A percentile compares a stretch with the other conserved stretches of the same genome.
These are phyloP conservation scores for Tricholoma bakamatsutake DNA, from an alignment of 768 basidiomycete species.

Conservation along the genomic window DNA sequence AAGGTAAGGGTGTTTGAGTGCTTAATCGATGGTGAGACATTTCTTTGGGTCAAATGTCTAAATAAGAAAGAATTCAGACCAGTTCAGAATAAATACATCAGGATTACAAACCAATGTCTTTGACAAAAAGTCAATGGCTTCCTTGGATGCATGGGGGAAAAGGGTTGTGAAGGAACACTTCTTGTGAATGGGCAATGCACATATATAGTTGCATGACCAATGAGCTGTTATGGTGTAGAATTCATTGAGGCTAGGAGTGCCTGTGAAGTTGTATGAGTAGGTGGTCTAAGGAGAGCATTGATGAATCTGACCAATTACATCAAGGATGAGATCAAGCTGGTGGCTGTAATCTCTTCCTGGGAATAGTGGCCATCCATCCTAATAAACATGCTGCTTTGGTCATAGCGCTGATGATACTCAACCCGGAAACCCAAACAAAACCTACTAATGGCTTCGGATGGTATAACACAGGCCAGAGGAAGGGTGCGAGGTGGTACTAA, in stretches of 20 bases:
- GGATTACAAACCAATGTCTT: slow-evolving; percentile 61
- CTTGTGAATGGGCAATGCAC: slow-evolving; percentile 91
- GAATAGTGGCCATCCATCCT: slow-evolving; percentile 87
- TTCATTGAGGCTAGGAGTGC: slow-evolving; percentile 94
- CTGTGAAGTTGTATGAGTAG: not conserved
- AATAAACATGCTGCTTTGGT: too few species aligned
- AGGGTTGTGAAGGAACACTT: slow-evolving; percentile 72
- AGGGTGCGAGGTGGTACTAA: too few species aligned
- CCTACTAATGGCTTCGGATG: too few species aligned
- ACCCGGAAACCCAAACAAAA: too few species aligned
- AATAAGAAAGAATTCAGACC: slow-evolving; percentile 1
- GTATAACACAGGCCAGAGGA: too few species aligned
- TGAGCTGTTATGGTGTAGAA: slow-evolving; percentile 95
- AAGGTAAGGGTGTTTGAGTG: slow-evolving; percentile 88
- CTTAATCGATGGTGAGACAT: slow-evolving; percentile 90
- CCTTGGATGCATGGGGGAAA: slow-evolving; percentile 86
- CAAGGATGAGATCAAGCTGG: slow-evolving; percentile 91
- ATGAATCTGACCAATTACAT: slow-evolving; percentile 57
- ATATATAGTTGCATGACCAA: slow-evolving; percentile 91
- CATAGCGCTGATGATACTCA: too few species aligned
- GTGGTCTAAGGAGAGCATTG: not conserved
- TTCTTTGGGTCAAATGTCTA: slow-evolving; percentile 98
- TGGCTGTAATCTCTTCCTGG: slow-evolving; percentile 96
- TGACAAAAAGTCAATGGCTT: slow-evolving; percentile 62
- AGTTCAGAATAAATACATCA: not conserved